A percentile compares a stretch with the other conserved stretches of the same genome.
phyloP scores from a whole-genome alignment of 257 asterid species.

The Echium plantagineum region DNA sequence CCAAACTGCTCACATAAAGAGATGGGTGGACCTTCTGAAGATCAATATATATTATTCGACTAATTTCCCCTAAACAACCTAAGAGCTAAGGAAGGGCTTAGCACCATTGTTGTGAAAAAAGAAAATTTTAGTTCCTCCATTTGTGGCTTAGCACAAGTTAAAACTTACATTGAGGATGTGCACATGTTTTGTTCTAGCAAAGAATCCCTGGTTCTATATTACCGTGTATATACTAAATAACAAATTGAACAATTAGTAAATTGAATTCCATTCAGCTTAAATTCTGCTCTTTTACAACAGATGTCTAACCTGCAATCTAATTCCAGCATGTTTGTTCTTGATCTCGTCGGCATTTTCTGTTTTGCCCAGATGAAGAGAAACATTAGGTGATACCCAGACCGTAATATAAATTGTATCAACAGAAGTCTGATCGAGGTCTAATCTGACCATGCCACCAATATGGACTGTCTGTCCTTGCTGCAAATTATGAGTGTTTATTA shows the following conservation, averaged over 20 bases:
- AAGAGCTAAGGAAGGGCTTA: too few species aligned
- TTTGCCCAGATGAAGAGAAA: constrained; percentile 83
- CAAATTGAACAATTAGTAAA: neutral
- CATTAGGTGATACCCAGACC: constrained; percentile 64
- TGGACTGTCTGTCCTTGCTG: constrained; percentile 87
- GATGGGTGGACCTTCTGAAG: too few species aligned
- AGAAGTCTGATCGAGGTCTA: constrained; percentile 69
- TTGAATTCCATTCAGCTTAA: neutral
- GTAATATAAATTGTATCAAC: constrained; percentile 77
- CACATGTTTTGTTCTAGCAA: neutral
- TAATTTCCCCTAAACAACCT: too few species aligned
- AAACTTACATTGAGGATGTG: neutral
- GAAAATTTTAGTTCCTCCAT: neutral
- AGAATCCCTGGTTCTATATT: neutral
- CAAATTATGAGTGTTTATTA: constrained; percentile 11
- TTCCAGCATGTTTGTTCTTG: constrained; percentile 68
- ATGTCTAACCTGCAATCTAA: constrained; percentile 70
- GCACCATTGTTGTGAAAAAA: neutral
- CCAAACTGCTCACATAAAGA: too few species aligned
- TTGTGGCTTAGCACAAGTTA: neutral
- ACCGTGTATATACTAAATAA: neutral
- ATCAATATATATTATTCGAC: too few species aligned
- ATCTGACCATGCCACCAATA: constrained; percentile 65
- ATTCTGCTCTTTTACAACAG: neutral
- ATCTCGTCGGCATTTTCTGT: constrained; percentile 74